Base-by-base conservation (phyloP, 148 eudicot genomes). In the Rhododendron vialii region DNA sequence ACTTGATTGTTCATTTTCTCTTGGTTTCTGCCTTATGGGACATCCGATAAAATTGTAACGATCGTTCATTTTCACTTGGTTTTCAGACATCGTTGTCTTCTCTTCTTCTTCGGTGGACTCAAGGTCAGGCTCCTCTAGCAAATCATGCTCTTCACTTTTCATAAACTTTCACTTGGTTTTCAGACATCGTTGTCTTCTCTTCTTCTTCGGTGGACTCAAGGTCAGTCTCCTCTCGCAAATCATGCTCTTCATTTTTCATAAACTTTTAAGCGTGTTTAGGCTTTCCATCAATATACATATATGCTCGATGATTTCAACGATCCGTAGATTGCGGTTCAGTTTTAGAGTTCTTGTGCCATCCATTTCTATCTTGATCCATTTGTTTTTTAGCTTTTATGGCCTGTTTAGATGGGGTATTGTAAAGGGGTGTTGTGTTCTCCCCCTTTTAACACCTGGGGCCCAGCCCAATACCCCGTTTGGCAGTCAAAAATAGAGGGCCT, bases 71-170 rank as follows among this genome's bases (percentile, higher is more conserved):
- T 18, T 26, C 18, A 8, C 13, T 1, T 48, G 51, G 0, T 5
- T 48, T 48, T 84, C 69, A 76, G 50, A 74, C 81, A 51, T 84
- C 20, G 2, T 48, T 48, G 80, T 84, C 81, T 35, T 51, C 45
- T 84, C 81, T 35, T 51, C 45, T 53, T 51, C 63, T 51, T 45
- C 41, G n/a, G 38, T 26, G 75, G 43, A 24, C 80, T 55, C 13
- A 33, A 57, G 63, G 63, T 57, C 7, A 57, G 24, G 18, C 63
- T 57, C 63, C 63, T 57, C 63, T 57, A 7, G 63, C 20, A 57
- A 57, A 57, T 55, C 22, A 55, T 15, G 61, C 61, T 57, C 38
- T 36, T 50, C 51, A 48, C 2, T 30, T 30, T 30, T 30, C 30
- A 30, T 30, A n/a, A n/a, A n/a, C n/a, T 47, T 7, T 47, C 57